Conservation (phyloP, 2,329 filamentous ascomycete species). For the Colletotrichum ledebouriae region DNA sequence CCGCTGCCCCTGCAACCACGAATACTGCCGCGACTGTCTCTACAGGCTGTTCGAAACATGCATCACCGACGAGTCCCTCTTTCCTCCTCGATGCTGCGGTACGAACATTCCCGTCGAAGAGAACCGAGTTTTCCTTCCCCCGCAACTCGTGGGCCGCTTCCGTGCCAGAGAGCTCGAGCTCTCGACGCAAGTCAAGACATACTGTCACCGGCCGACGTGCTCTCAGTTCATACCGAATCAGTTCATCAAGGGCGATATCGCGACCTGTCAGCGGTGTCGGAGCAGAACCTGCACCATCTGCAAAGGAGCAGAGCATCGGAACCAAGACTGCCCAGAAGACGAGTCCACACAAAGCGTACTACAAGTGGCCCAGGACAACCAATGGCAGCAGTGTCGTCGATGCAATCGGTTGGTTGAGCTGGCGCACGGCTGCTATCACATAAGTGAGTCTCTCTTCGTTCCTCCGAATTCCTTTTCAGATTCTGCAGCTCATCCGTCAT, state of each 20-base stretch:
- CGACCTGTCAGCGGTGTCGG: conserved; percentile 58
- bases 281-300: conserved; percentile 57
- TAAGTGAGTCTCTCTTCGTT: conserved; percentile 59
- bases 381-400: neutral
- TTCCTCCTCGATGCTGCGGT: conserved; percentile 68
- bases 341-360: neutral
- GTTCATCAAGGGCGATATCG: conserved; percentile 51
- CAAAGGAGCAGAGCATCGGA: neutral
- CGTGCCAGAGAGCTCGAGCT: conserved; percentile 62
- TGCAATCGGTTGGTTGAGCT: neutral
- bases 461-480: no score
- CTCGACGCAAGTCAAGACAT: conserved; percentile 60
- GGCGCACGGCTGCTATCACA: conserved; percentile 45
- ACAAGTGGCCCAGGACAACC: neutral
- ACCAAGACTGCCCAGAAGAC: neutral
- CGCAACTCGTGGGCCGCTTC: conserved; percentile 52
- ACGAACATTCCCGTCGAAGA: conserved; percentile 54
- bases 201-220: conserved; percentile 62
- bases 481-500: no score
- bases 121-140: neutral
- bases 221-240: conserved; percentile 59
- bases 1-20: conserved; percentile 56
- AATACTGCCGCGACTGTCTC: conserved; percentile 66
- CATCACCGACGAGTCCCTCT: conserved; percentile 63
- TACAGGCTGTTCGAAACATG: conserved; percentile 57